Evolutionary conservation across 805 yeast genomes (phyloP), one percentile per base, ranked within the genome.

Genomic region (Saccharomycopsis fermentans): DNA sequence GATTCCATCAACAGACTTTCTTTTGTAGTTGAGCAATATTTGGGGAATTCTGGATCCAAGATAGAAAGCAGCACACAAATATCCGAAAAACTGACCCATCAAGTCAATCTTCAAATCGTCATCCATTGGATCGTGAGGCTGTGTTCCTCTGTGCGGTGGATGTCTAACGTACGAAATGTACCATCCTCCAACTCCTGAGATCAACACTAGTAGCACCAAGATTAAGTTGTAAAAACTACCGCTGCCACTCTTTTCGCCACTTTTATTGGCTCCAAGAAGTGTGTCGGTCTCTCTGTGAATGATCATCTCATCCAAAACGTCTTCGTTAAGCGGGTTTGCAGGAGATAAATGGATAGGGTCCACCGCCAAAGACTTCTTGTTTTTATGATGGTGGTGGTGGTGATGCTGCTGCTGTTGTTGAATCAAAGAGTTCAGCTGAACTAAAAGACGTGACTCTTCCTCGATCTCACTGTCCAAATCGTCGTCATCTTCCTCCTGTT

Each of bases 1-100:
- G 54, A 92, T 87, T 26, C 98, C 98, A 62, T 94, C 98, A 69
- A 97, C 90, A 1, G 96, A 86, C 72, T 90, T 91, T 67, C 97
- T 80, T 69, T 84, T 77, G 68, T 78, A 89, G 72, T 94, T 94
- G 61, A 92, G 77, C 59, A 89, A 70, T 57, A 94, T 89, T 73
- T 94, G 99, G 1, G 99, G 99, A 32, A 94, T 72, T 65, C 99
- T 77, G 17, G 98, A 91, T 2, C 96, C 96, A 61, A 92, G 72
- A 66, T 87, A 87, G 47, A 87, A 74, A 1, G 74, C 68, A 6
- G 95, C 94, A 73, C 91, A 85, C 55, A 81, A 66, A 75, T 83
- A 82, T 39, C 99, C 99, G 70, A 90, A 90, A 48, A 82, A 69
- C 71, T 92, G 99, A 1, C 97, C 98, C 63, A 84, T 69, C 34